A percentile compares a stretch with the other conserved stretches of the same genome.
Evolutionary conservation across 768 basidiomycete genomes (phyloP).

Genomic region (Mycena kentingensis): DNA sequence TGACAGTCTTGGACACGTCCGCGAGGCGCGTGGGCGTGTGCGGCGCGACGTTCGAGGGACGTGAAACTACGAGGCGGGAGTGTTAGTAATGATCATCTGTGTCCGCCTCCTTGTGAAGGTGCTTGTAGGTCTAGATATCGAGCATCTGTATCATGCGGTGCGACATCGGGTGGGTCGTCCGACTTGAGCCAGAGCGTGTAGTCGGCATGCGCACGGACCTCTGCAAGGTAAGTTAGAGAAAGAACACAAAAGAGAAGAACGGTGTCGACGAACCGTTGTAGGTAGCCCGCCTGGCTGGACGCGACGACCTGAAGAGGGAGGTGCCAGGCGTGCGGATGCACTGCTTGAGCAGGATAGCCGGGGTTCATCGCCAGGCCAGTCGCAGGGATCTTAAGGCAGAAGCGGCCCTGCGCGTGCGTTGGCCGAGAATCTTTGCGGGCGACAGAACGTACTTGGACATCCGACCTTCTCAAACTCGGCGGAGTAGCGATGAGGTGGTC

Average conservation of each 20-base stretch:
- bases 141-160: conserved; percentile 29
- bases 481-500: conserved; percentile 35
- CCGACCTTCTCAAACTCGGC: conserved; percentile 33
- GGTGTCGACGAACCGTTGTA: conserved; percentile 39
- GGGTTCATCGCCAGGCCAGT: conserved; percentile 46
- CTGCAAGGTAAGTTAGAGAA: conserved; percentile 14
- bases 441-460: conserved; percentile 26
- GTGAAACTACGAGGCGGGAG: too few species aligned
- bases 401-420: conserved; percentile 38
- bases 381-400: conserved; percentile 51
- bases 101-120: conserved; percentile 35
- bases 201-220: conserved; percentile 38
- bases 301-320: conserved; percentile 51
- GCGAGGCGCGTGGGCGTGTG: conserved; percentile 13
- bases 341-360: conserved; percentile 36
- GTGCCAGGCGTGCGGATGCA: conserved; percentile 50
- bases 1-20: conserved; percentile 5
- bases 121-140: conserved; percentile 32
- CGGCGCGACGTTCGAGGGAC: conserved; percentile 3
- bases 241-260: conserved; percentile 3
- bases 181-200: conserved; percentile 34
- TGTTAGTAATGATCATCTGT: conserved; percentile 30
- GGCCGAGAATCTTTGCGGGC: not conserved
- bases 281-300: conserved; percentile 45
- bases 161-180: conserved; percentile 35